Evolutionary conservation across 768 basidiomycete species (phyloP).

Genomic region (Mycena belliarum): DNA sequence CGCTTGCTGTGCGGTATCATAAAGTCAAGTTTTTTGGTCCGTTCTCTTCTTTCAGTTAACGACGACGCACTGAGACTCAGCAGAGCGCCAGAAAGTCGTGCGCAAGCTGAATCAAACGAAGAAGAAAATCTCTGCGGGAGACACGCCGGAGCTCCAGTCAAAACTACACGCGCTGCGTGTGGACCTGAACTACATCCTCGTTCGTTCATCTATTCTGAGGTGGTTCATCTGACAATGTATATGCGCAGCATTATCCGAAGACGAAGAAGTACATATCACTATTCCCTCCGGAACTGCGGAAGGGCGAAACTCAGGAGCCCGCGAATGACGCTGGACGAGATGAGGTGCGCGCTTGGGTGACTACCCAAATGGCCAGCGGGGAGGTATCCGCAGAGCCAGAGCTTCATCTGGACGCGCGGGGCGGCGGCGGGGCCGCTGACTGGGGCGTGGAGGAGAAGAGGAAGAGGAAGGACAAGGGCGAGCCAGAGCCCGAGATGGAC

Average conservation of each 20-base stretch:
- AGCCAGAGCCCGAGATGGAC: background rate
- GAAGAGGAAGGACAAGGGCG: slow-evolving; percentile 5
- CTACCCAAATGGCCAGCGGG: slow-evolving; percentile 58
- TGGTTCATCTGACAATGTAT: background rate
- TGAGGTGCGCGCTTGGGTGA: slow-evolving; percentile 61
- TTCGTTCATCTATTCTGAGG: slow-evolving; percentile 31
- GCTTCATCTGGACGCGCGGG: slow-evolving; percentile 29
- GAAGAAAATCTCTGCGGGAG: slow-evolving; percentile 44
- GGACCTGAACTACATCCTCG: slow-evolving; percentile 89
- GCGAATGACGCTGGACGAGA: slow-evolving; percentile 53
- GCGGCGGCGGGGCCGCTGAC: background rate
- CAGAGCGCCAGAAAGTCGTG: slow-evolving; percentile 86
- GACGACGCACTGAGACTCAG: background rate
- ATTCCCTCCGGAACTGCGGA: slow-evolving; percentile 70
- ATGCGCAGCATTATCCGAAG: slow-evolving; percentile 77
- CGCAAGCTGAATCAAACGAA: slow-evolving; percentile 76
- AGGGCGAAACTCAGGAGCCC: slow-evolving; percentile 30
- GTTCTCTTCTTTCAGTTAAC: slow-evolving; percentile 15
- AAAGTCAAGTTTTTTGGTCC: slow-evolving; percentile 93
- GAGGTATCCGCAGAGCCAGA: slow-evolving; percentile 67
- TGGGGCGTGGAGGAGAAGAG: slow-evolving; percentile 9
- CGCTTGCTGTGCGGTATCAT: slow-evolving; percentile 79
- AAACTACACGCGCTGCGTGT: slow-evolving; percentile 68
- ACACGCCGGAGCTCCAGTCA: slow-evolving; percentile 42
- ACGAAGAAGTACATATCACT: slow-evolving; percentile 87